A percentile compares a stretch with the other conserved stretches of the same genome.
Conservation (phyloP, 495 filamentous ascomycete genomes). For the Glonium stellatum region DNA sequence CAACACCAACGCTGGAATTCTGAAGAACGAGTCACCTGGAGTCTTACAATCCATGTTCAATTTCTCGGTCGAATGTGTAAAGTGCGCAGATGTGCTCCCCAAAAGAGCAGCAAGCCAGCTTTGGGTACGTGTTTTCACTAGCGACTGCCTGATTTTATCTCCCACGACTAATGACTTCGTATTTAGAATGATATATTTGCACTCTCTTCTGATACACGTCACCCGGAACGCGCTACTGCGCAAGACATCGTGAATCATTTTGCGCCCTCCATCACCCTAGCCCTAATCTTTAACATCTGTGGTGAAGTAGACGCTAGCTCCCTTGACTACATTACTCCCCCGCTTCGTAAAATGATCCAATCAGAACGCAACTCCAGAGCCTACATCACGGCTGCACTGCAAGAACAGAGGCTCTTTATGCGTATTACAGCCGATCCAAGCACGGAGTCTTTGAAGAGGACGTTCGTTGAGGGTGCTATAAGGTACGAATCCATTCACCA, state of each 20-base stretch:
- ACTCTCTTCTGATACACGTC: conserved; percentile 3
- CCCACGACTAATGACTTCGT: too few species aligned
- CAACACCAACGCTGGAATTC: conserved; percentile 52
- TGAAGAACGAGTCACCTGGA: conserved; percentile 46
- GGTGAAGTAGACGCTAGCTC: conserved; percentile 21
- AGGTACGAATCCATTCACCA: conserved; percentile 7
- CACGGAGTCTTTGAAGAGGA: conserved; percentile 9
- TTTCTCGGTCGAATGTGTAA: conserved; percentile 67
- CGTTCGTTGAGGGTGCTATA: conserved; percentile 18
- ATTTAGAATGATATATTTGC: conserved; percentile 37
- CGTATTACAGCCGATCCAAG: conserved; percentile 6
- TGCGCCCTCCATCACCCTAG: conserved; percentile 13
- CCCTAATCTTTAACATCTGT: conserved; percentile 25
- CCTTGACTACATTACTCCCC: conserved; percentile 17
- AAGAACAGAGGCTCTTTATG: conserved; percentile 8
- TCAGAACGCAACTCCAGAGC: conserved; percentile 10
- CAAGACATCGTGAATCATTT: conserved; percentile 24
- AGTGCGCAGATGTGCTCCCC: conserved; percentile 67
- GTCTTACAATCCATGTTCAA: conserved; percentile 64
- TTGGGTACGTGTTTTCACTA: conserved; percentile 38
- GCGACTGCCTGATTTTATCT: too few species aligned
- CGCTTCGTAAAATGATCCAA: conserved; percentile 23
- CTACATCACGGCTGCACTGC: conserved; percentile 14
- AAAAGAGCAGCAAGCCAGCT: conserved; percentile 74
- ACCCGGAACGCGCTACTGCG: conserved; percentile 7